Evolutionary conservation across 169 alveolate genomes (phyloP), one percentile per base, ranked within the genome.

Genomic region (Cryptosporidium xiaoi): DNA sequence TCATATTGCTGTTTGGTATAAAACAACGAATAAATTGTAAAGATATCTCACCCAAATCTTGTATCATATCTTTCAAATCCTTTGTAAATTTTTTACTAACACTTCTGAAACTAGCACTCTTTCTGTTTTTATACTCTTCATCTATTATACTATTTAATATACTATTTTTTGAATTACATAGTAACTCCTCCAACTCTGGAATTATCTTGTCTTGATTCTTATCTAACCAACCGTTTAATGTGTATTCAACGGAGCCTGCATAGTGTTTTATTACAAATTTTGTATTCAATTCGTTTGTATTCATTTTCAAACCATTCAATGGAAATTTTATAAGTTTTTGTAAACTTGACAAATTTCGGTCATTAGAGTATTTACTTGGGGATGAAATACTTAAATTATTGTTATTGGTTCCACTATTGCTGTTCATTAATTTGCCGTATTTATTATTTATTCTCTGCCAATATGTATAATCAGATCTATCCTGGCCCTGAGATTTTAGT

Each of bases 191-290:
- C 65, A 94, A 84, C 44, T 90, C 93, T 46, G 90, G 83, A 82
- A 91, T 95, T 1, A 95, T 84, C 65, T 91, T 85, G 90, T 96
- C 97, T 65, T 91, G 92, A 82, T 96, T 94, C 90, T 96, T 96
- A 34, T 90, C 94, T 2, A 94, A 65, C 91, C 96, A 96, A 3
- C 92, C 91, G 27, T 69, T 65, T 15, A 93, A 84, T 33, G 92
- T 89, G 90, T 96, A 96, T 12, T 90, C 90, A 29, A 96, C 95
- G 67, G 90, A 92, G 56, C 97, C 97, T 20, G 97, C 97, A 68
- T 93, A 95, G 84, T 96, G 98, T 20, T 89, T 82, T 18, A 96
- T 92, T 51, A 92, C 82, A 51, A 91, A 91, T 1, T 24, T 8
- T 1, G 71, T 20, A 16, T 48, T 29, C 20, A 34, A n/a, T 20